A percentile compares a stretch with the other conserved stretches of the same genome.
Evolutionary conservation across 179 eudicot genomes (phyloP).

Genomic region (Drosera spatulata): DNA sequence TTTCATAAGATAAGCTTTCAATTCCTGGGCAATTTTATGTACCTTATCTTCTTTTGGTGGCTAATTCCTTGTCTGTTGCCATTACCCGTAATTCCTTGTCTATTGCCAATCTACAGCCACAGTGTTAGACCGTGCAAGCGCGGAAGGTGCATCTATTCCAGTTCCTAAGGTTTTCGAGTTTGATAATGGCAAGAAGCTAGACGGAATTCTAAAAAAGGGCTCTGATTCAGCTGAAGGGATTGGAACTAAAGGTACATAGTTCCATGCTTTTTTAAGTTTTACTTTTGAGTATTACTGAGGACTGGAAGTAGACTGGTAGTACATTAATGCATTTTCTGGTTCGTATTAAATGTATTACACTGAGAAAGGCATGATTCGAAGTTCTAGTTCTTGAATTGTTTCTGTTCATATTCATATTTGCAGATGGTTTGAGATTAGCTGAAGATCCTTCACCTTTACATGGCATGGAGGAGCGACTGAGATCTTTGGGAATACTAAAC

Average conservation of each 20-base stretch:
- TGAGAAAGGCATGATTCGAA: background rate
- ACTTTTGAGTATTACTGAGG: background rate
- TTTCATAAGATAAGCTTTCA: no score
- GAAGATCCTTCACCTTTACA: conserved; percentile 21
- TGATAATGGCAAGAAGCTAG: conserved; percentile 23
- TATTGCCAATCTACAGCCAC: conserved; percentile 48
- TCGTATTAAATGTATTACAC: background rate
- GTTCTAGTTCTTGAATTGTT: background rate
- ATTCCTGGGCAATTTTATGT: background rate
- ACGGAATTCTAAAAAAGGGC: conserved; percentile 13
- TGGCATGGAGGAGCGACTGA: conserved; percentile 72
- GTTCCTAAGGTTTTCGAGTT: conserved; percentile 45
- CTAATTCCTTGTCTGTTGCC: background rate
- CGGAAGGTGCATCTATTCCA: conserved; percentile 81
- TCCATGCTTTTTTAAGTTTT: background rate
- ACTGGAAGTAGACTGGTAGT: background rate
- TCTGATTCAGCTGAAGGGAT: conserved; percentile 13
- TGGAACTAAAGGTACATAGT: conserved; percentile 35
- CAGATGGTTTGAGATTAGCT: conserved; percentile 26
- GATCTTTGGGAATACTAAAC: conserved; percentile 51
- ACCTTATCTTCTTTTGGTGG: background rate
- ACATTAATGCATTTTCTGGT: background rate
- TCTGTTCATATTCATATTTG: conserved; percentile 1
- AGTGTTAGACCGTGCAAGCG: conserved; percentile 84
- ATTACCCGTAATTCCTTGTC: conserved; percentile 5